Evolutionary conservation across 208 protist species (phyloP), one percentile per base, ranked within the genome.

Genomic region (Crithidia thermophila): DNA sequence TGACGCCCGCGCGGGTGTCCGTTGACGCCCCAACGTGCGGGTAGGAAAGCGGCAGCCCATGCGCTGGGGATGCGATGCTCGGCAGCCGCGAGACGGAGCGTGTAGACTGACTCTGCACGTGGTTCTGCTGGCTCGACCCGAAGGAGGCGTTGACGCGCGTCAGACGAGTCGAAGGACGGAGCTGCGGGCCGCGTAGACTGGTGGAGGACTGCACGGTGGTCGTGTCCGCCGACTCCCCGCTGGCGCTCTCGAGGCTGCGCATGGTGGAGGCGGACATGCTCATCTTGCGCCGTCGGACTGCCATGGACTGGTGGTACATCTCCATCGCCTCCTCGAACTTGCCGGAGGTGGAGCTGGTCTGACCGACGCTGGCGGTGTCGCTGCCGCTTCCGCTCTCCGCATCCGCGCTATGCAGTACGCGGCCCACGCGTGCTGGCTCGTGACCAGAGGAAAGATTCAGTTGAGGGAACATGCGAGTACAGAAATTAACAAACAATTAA

Each of bases 281-380:
- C 30, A 45, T 50, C 25, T 34, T 49, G 23, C 37, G 53, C 13
- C 66, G 56, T 9, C 66, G 47, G 11, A 49, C 36, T 2, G 66
- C 66, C 66, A 56, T 72, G 20, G 55, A 72, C 45, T 47, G 39
- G 8, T 64, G 56, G 37, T 72, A 74, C 49, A 60, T 34, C 39
- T 67, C 34, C 59, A 60, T 65, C 31, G 30, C 57, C 4, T 58
- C 42, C 23, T 63, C 56, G 30, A 72, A 58, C 66, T 72, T 63
- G 28, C 66, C 25, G 25, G 53, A 57, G 20, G 33, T 27, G 23
- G 10, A 50, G 23, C 56, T 72, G n/a, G 55, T 25, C n/a, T 30
- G 5, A 5, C 6, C 65, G 9, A 11, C 52, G 21, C 20, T 37
- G 40, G n/a, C 5, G 27, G 9, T 21, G 34, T 53, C 43, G 36